Base-by-base conservation (phyloP, 257 asterid genomes). In the Rubia yunnanensis region DNA sequence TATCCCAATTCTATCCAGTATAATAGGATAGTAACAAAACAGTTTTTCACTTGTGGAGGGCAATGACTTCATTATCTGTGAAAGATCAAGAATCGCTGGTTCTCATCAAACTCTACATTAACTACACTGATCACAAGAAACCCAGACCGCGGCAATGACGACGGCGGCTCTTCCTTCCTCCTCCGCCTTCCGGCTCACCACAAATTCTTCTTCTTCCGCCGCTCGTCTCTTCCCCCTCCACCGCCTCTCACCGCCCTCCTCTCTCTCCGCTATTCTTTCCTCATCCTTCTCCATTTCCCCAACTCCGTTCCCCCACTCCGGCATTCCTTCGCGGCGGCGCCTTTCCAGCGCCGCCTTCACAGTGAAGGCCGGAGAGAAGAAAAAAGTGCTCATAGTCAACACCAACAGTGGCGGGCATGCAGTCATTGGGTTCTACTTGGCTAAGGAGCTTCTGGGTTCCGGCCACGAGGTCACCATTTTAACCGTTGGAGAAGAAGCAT, bases 321-420 rank as follows among this genome's bases (percentile, higher is more conserved):
- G 69, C 1, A 79, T 20, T 58, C 18, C 64, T 60, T 77, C 83
- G 13, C 78, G 68, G 55, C 65, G 81, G 54, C 69, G 68, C 55
- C 39, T 65, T 52, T 50, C 52, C 57, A 7, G 81, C 30, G 58
- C 80, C 20, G 46, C 83, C 20, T 78, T 84, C 81, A 74, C 74
- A 0, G 82, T 92, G 67, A 81, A 67, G 67, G 95, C 77, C 57
- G 64, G 67, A 56, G 91, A 85, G 86, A 92, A 89, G 84, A 89
- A 84, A 80, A 87, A 77, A 49, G 96, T 89, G 71, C 89, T 89
- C 65, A 84, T 89, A 34, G 90, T 89, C 56, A 92, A 92, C 70
- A 85, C 98, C 10, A 81, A 87, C 77, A 87, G 96, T 14, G 98
- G 98, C 5, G 98, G 88, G 46, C 98, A 92, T 71, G 96, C 98